Evolutionary conservation across 495 filamentous ascomycete species (phyloP).

Genomic region (Amphirosellinia nigrospora): DNA sequence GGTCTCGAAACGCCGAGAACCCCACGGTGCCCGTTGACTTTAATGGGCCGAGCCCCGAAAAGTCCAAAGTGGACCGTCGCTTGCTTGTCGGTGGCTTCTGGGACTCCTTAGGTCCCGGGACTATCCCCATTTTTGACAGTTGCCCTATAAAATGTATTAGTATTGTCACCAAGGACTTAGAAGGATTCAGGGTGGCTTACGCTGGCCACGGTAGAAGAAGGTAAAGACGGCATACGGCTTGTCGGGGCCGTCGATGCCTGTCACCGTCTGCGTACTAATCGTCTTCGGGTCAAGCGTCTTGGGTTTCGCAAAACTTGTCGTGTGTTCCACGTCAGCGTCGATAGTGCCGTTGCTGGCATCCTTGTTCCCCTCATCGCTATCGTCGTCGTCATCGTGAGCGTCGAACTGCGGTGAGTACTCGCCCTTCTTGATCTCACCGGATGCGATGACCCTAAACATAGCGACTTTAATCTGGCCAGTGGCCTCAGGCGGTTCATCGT

Average conservation of each 20-base stretch:
- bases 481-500: constrained; percentile 91
- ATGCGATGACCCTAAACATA: constrained; percentile 92
- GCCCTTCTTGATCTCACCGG: constrained; percentile 94
- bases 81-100: constrained; percentile 65
- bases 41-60: constrained; percentile 82
- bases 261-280: constrained; percentile 98
- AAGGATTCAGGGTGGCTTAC: constrained; percentile 60
- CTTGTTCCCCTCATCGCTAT: constrained; percentile 53
- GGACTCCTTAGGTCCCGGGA: constrained; percentile 65
- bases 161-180: constrained; percentile 18
- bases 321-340: constrained; percentile 85
- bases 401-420: constrained; percentile 99
- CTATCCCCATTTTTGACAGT: constrained; percentile 91
- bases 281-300: constrained; percentile 96
- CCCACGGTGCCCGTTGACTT: constrained; percentile 82
- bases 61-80: constrained; percentile 78
- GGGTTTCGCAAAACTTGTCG: constrained; percentile 97
- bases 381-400: constrained; percentile 91
- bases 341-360: constrained; percentile 49
- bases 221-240: constrained; percentile 97
- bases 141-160: constrained; percentile 64
- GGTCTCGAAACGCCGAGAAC: constrained; percentile 89
- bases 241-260: constrained; percentile 94
- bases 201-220: constrained; percentile 95
- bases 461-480: constrained; percentile 98